A percentile compares a stretch with the other conserved stretches of the same genome.
These are phyloP conservation scores for Trametopsis cervina DNA, from an alignment of 768 basidiomycete species.

Conservation along the genomic window DNA sequence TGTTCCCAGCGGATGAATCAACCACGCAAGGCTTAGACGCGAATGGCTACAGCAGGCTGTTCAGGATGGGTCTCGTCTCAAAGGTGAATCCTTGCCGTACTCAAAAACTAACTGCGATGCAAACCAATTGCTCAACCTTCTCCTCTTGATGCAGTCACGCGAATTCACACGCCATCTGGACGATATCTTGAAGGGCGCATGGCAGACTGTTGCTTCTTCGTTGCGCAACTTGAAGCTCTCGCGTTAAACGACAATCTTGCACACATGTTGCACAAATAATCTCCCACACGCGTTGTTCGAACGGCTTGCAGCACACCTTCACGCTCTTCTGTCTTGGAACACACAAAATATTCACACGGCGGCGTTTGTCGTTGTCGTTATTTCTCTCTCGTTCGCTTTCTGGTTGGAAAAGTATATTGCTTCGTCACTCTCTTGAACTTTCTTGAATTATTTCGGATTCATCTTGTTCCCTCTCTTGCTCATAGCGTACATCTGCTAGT, in stretches of 20 bases:
- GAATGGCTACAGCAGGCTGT: constrained; percentile 6
- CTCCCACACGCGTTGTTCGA: neutral
- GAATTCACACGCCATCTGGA: constrained; percentile 5
- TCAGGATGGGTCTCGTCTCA: constrained; percentile 5
- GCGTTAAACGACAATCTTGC: neutral
- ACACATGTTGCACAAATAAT: neutral
- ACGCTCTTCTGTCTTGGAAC: neutral
- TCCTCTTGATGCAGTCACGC: constrained; percentile 4
- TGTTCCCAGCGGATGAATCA: constrained; percentile 1
- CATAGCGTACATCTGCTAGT: neutral
- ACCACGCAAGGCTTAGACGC: neutral
- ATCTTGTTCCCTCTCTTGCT: neutral
- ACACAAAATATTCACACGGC: neutral
- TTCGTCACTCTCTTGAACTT: neutral
- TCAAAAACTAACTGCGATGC: neutral
- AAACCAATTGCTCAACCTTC: neutral
- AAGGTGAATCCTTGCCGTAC: constrained; percentile 2
- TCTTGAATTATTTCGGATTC: too few relatives aligned
- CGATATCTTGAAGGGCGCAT: neutral
- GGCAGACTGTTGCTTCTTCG: neutral
- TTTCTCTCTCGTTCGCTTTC: neutral
- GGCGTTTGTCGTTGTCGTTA: neutral
- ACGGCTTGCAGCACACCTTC: neutral
- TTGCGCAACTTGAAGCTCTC: neutral
- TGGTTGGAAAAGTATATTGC: neutral